phyloP scores from a whole-genome alignment of 75 land plant genomes.

The Cunninghamia lanceolata region DNA sequence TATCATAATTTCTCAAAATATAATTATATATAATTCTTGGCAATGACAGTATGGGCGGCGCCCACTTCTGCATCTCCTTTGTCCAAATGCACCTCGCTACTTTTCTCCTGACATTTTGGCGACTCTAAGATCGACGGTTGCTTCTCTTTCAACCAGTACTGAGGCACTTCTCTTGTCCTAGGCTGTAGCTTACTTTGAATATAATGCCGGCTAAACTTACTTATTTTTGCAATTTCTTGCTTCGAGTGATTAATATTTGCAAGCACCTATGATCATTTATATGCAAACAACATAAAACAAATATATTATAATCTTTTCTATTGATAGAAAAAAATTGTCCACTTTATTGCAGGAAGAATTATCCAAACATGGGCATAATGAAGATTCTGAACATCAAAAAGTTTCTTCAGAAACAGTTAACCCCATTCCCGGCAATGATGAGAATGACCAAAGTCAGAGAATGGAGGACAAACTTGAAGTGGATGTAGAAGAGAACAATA shows the following conservation, averaged over 20 bases:
- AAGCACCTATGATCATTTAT: not conserved
- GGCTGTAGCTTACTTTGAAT: slow-evolving; percentile 6
- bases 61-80: slow-evolving; percentile 69
- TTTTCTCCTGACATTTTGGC: slow-evolving; percentile 69
- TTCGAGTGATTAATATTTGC: not conserved
- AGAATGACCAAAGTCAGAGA: slow-evolving; percentile 13
- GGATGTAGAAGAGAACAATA: slow-evolving; percentile 11
- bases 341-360: not conserved
- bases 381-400: not conserved
- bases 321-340: not conserved
- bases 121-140: slow-evolving; percentile 32
- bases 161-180: slow-evolving; percentile 28
- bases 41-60: slow-evolving; percentile 79
- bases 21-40: not conserved
- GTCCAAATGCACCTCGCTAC: slow-evolving; percentile 71
- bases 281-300: not conserved
- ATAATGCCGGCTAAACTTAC: not conserved
- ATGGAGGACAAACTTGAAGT: slow-evolving; percentile 28
- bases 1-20: not conserved
- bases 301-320: not conserved
- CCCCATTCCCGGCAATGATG: slow-evolving; percentile 3
- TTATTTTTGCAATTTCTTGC: not conserved
- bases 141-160: slow-evolving; percentile 28
- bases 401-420: slow-evolving; percentile 2
- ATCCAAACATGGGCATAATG: not conserved